These are phyloP conservation scores for Kluyveromyces starmeri DNA, from an alignment of 805 yeast genomes.

Conservation along the genomic window DNA sequence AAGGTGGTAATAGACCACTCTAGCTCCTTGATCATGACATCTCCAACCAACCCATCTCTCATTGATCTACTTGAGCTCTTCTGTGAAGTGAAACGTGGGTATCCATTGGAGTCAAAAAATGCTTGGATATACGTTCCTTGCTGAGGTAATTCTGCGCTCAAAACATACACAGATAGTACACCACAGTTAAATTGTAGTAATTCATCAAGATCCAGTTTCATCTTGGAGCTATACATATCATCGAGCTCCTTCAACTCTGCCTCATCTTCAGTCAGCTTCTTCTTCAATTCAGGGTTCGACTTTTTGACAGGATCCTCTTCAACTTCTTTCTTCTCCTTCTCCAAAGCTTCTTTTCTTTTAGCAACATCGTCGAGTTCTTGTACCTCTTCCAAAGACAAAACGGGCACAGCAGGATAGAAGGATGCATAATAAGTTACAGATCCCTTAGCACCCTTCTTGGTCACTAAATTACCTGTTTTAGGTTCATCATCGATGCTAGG, in stretches of 20 bases:
- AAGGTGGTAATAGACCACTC: conserved; percentile 61
- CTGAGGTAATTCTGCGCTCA: conserved; percentile 47
- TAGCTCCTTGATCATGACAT: conserved; percentile 66
- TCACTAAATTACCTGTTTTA: conserved; percentile 54
- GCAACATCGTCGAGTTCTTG: conserved; percentile 43
- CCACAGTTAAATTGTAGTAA: conserved; percentile 60
- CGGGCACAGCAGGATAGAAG: conserved; percentile 77
- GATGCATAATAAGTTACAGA: conserved; percentile 60
- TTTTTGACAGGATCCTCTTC: conserved; percentile 26
- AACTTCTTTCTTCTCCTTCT: conserved; percentile 20
- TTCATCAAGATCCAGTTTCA: conserved; percentile 49
- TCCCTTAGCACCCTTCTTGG: conserved; percentile 81
- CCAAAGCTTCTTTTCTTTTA: conserved; percentile 31
- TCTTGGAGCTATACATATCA: conserved; percentile 33
- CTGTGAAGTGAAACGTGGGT: conserved; percentile 51
- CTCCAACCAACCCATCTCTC: conserved; percentile 50
- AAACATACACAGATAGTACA: conserved; percentile 58
- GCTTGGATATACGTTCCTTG: conserved; percentile 62
- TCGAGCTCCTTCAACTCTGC: conserved; percentile 29
- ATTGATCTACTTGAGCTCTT: conserved; percentile 32
- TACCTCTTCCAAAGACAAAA: conserved; percentile 67
- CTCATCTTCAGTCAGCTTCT: conserved; percentile 24
- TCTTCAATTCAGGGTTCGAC: conserved; percentile 22
- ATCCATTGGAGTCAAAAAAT: conserved; percentile 68
- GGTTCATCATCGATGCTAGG: conserved; percentile 49